Evolutionary conservation across 768 basidiomycete species (phyloP).

Genomic region (Podaxis pistillaris): DNA sequence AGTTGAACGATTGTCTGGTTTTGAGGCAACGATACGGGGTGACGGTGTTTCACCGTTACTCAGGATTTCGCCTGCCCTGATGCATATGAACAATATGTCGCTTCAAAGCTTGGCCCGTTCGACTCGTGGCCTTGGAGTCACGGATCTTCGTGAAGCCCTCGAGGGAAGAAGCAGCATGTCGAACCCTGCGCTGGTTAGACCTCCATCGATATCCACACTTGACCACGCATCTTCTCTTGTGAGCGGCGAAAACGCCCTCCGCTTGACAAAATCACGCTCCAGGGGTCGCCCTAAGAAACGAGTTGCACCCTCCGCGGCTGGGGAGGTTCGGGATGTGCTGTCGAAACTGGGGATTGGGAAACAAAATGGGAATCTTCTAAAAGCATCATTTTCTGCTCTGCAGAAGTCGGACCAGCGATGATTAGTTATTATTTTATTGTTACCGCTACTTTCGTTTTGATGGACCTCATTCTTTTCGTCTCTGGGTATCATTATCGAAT

Average conservation of each 20-base stretch:
- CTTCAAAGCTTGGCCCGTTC: slow-evolving; percentile 81
- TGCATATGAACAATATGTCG: slow-evolving; percentile 90
- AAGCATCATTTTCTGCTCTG: slow-evolving; percentile 65
- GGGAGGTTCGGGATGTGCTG: slow-evolving; percentile 79
- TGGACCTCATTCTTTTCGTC: background rate
- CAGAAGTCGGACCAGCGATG: slow-evolving; percentile 18
- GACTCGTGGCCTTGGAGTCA: slow-evolving; percentile 79
- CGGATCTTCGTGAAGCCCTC: slow-evolving; percentile 84
- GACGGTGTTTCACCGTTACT: slow-evolving; percentile 75
- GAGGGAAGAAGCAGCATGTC: slow-evolving; percentile 85
- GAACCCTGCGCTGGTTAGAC: slow-evolving; percentile 65
- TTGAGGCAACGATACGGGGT: slow-evolving; percentile 55
- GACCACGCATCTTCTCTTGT: slow-evolving; percentile 60
- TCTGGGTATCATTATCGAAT: background rate
- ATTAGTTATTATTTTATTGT: background rate
- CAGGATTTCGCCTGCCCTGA: slow-evolving; percentile 80
- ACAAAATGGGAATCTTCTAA: slow-evolving; percentile 59
- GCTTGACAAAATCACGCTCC: slow-evolving; percentile 53
- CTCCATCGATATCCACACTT: slow-evolving; percentile 75
- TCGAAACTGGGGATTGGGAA: slow-evolving; percentile 84
- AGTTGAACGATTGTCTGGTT: slow-evolving; percentile 49
- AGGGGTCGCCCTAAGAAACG: slow-evolving; percentile 43
- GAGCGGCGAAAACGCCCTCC: slow-evolving; percentile 31
- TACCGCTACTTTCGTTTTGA: background rate
- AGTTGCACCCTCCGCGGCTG: slow-evolving; percentile 47